phyloP scores from a whole-genome alignment of 805 yeast genomes.

The Suhomyces xylopsoci region DNA sequence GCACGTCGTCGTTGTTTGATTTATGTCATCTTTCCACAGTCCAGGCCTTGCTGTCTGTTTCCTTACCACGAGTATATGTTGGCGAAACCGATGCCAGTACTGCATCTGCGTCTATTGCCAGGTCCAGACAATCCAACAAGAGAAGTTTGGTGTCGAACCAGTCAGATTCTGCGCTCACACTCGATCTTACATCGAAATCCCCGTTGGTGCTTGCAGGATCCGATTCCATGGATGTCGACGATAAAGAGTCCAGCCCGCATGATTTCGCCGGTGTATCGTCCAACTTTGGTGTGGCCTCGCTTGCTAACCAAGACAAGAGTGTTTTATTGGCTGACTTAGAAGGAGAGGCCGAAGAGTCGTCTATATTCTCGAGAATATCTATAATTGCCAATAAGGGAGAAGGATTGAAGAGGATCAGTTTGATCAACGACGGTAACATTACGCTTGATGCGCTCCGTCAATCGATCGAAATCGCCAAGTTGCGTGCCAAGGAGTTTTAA shows the following conservation, averaged over 20 bases:
- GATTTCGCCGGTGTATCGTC: constrained; percentile 42
- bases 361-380: constrained; percentile 52
- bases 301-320: constrained; percentile 27
- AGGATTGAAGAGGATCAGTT: constrained; percentile 11
- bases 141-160: constrained; percentile 47
- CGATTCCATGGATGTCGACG: constrained; percentile 3
- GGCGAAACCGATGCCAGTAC: constrained; percentile 45
- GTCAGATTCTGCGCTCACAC: constrained; percentile 41
- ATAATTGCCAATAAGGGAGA: constrained; percentile 33
- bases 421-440: constrained; percentile 38
- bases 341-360: constrained; percentile 78
- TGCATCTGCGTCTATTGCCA: constrained; percentile 49
- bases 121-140: constrained; percentile 36
- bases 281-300: constrained; percentile 58
- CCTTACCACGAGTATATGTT: constrained; percentile 61
- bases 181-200: constrained; percentile 46
- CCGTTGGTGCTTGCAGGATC: constrained; percentile 31
- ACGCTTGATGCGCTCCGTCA: constrained; percentile 45
- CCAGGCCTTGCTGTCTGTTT: constrained; percentile 55
- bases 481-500: constrained; percentile 40
- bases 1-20: constrained; percentile 61
- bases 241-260: not conserved
- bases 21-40: constrained; percentile 67
- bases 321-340: constrained; percentile 70
- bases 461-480: constrained; percentile 47